Base-by-base conservation (phyloP, 108 stramenopile species). In the Nitzschia sp. region DNA sequence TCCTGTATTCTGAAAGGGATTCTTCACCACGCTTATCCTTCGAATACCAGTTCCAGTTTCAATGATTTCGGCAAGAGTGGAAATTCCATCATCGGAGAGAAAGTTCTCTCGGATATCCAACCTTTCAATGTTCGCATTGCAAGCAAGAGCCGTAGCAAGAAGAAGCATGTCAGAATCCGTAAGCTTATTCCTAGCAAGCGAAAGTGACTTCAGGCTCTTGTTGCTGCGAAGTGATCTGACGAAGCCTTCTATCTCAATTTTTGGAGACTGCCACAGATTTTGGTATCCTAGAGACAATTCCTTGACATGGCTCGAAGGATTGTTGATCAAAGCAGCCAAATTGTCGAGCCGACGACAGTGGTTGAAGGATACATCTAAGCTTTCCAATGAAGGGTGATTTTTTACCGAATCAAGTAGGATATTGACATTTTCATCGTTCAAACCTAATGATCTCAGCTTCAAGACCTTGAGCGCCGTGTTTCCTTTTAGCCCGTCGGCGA, bases 201-300 rank as follows among this genome's bases (percentile, higher is more conserved):
- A 52, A 35, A 69, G 55, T 26, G 55, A 46, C 36, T 45, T 57
- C 15, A 69, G n/a, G 32, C 36, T 22, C 31, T 32, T 38, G 28
- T 69, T 69, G 3, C 2, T 6, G 1, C 45, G 33, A 6, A 69
- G 53, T 31, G 57, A 30, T 9, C 30, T 17, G 15, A 21, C 36
- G 0, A 69, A 33, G 3, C 3, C n/a, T 11, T 41, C 30, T 6
- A 58, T 41, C n/a, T 53, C 33, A 1, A 58, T 54, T 25, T 45
- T 58, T 19, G 55, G 66, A 23, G 45, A 28, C 41, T 69, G 68
- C 68, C 68, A 69, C 17, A 69, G 0, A 58, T 69, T 69, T 58
- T 69, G 68, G 31, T 69, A 69, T n/a, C 68, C 68, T 1, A 69
- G 31, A 1, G 1, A 33, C 4, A 69, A 30, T 15, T 67, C 35